Percentiles rank a stretch among this genome's conserved stretches.
These are phyloP conservation scores for Platismatia glauca DNA, from an alignment of 495 filamentous ascomycete species.

Conservation along the genomic window DNA sequence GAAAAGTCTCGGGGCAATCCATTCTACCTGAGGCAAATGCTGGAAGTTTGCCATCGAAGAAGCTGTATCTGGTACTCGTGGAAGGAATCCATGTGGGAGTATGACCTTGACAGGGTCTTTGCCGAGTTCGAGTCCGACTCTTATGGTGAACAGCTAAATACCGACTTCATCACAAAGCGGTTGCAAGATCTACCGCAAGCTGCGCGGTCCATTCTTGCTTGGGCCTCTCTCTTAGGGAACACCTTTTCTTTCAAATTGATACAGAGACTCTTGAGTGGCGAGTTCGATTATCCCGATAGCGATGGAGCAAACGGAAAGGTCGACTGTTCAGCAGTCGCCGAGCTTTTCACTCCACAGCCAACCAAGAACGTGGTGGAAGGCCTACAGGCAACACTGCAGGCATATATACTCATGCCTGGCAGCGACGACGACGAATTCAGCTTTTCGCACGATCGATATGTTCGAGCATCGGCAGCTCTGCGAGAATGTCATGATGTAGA, in stretches of 20 bases:
- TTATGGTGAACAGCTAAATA: slow-evolving; percentile 69
- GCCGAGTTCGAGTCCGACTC: slow-evolving; percentile 67
- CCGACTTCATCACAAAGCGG: slow-evolving; percentile 66
- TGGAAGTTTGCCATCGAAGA: slow-evolving; percentile 78
- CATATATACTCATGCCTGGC: slow-evolving; percentile 64
- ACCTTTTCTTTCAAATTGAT: slow-evolving; percentile 73
- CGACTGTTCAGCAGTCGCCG: slow-evolving; percentile 28
- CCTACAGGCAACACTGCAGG: slow-evolving; percentile 66
- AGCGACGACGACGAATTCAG: slow-evolving; percentile 71
- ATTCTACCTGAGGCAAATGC: slow-evolving; percentile 83
- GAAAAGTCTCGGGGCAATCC: slow-evolving; percentile 46
- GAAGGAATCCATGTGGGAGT: slow-evolving; percentile 69
- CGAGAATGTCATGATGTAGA: slow-evolving; percentile 55
- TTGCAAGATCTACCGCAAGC: slow-evolving; percentile 65
- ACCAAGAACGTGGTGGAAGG: slow-evolving; percentile 55
- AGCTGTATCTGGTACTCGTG: slow-evolving; percentile 85
- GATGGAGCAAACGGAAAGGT: slow-evolving; percentile 30
- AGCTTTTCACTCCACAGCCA: slow-evolving; percentile 26
- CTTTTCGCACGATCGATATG: slow-evolving; percentile 77
- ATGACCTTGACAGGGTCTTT: slow-evolving; percentile 73
- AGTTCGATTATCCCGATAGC: slow-evolving; percentile 50
- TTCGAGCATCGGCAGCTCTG: slow-evolving; percentile 61
- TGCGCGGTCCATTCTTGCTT: slow-evolving; percentile 70
- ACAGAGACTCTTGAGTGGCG: slow-evolving; percentile 63
- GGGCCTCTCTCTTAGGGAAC: slow-evolving; percentile 71